phyloP scores from a whole-genome alignment of 1,139 yeast species.

The Candida mesenterica region DNA sequence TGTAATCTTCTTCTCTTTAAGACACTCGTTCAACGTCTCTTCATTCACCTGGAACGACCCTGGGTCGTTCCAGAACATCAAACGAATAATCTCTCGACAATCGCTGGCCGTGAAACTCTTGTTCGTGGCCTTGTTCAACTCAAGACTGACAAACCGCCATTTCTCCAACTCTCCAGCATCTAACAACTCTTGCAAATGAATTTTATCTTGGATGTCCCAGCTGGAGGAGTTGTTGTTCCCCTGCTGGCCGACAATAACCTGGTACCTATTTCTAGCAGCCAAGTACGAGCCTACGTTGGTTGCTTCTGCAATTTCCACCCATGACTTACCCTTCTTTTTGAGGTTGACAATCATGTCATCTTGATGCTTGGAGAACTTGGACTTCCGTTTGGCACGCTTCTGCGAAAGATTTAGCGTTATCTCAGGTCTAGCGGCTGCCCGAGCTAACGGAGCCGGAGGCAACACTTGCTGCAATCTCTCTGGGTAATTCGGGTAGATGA shows the following conservation, averaged over 20 bases:
- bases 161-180: conserved; percentile 74
- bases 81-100: conserved; percentile 54
- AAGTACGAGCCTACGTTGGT: conserved; percentile 66
- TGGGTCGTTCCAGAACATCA: conserved; percentile 58
- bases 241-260: conserved; percentile 80
- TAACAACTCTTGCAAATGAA: conserved; percentile 48
- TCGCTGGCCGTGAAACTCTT: conserved; percentile 53
- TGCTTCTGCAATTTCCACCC: conserved; percentile 74
- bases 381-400: conserved; percentile 56
- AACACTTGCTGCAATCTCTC: conserved; percentile 23
- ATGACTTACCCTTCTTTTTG: conserved; percentile 62
- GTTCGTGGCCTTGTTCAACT: conserved; percentile 59
- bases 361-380: conserved; percentile 67
- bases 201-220: conserved; percentile 61
- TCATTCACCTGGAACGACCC: conserved; percentile 55
- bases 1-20: conserved; percentile 38
- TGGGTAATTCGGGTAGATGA: conserved; percentile 17
- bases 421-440: conserved; percentile 34
- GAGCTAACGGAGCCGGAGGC: conserved; percentile 40
- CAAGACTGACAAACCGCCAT: conserved; percentile 63
- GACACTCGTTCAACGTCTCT: conserved; percentile 37
- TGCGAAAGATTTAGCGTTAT: conserved; percentile 28
- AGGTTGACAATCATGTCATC: conserved; percentile 62
- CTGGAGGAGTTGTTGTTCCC: conserved; percentile 67
- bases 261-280: conserved; percentile 77